Conservation (phyloP, 345 rosid genomes). For the Aurinia saxatilis region DNA sequence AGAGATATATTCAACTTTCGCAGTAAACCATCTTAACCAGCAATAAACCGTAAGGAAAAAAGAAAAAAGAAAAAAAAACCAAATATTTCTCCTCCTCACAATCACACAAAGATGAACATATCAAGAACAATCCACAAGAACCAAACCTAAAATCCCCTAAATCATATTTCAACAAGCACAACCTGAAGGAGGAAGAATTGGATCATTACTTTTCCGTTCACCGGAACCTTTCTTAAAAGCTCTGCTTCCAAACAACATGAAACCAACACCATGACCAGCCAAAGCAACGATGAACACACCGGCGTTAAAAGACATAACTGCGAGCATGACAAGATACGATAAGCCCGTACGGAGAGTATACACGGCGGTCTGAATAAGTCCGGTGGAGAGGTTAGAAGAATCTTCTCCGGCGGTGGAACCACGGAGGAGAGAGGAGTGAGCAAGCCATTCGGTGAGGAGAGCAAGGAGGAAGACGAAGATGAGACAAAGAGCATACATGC, state of each 20-base stretch:
- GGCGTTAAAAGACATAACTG: slow-evolving; percentile 74
- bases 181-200: slow-evolving; percentile 17
- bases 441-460: slow-evolving; percentile 48
- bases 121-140: slow-evolving; percentile 14
- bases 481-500: slow-evolving; percentile 67
- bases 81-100: slow-evolving; percentile 6
- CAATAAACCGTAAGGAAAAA: too few relatives aligned
- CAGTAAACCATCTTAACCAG: background rate
- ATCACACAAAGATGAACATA: background rate
- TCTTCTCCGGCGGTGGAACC: slow-evolving; percentile 32
- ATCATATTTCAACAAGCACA: slow-evolving; percentile 18
- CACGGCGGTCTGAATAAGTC: slow-evolving; percentile 48
- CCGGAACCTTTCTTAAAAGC: slow-evolving; percentile 15
- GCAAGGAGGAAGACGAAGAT: slow-evolving; percentile 53
- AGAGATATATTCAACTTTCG: background rate
- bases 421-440: slow-evolving; percentile 21
- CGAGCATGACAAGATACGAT: slow-evolving; percentile 64
- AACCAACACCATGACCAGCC: slow-evolving; percentile 67
- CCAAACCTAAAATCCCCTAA: too few relatives aligned
- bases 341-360: slow-evolving; percentile 50
- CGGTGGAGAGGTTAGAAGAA: slow-evolving; percentile 37
- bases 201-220: slow-evolving; percentile 12
- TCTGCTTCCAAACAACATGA: slow-evolving; percentile 46
- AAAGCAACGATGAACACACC: slow-evolving; percentile 66
- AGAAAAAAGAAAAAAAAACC: background rate